Percentiles rank a stretch among this genome's conserved stretches.
phyloP scores from a whole-genome alignment of 163 green algal genomes.

The Coccomyxa subellipsoidea region DNA sequence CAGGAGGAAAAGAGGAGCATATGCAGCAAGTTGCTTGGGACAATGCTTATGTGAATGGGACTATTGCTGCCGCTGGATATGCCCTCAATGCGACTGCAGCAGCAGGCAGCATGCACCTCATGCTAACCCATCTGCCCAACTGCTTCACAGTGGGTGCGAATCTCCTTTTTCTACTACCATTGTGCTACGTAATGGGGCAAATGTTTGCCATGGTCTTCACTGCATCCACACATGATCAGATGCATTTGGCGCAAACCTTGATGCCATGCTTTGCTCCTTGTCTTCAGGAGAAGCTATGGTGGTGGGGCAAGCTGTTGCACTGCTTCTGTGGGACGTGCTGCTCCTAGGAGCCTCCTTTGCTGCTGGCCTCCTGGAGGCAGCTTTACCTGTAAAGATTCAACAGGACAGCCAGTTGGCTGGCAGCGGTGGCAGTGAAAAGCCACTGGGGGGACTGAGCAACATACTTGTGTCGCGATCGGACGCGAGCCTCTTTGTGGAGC shows the following conservation, averaged over 20 bases:
- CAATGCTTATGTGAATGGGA: not conserved
- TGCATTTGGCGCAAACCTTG: too few relatives aligned
- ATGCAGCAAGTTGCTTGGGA: not conserved
- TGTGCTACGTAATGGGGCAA: not conserved
- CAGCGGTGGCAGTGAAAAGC: not conserved
- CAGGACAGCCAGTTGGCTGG: not conserved
- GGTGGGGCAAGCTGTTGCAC: constrained; percentile 24
- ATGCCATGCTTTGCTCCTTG: not conserved
- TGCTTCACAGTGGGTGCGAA: constrained; percentile 32
- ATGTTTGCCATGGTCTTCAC: too few relatives aligned
- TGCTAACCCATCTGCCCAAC: constrained; percentile 22
- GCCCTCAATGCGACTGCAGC: constrained; percentile 16
- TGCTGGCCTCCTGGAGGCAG: not conserved
- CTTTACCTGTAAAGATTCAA: not conserved
- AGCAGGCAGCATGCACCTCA: constrained; percentile 15
- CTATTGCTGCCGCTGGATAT: not conserved
- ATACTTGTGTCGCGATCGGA: constrained; percentile 9
- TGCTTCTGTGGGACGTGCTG: constrained; percentile 22
- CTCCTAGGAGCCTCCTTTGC: not conserved
- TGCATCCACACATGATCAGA: not conserved
- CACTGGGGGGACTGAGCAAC: not conserved
- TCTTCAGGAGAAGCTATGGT: constrained; percentile 39
- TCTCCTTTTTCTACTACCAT: too few relatives aligned
- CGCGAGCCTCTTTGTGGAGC: constrained; percentile 25
- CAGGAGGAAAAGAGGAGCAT: not conserved